Conservation (phyloP, 768 basidiomycete species). For the Phanerochaete carnosa region DNA sequence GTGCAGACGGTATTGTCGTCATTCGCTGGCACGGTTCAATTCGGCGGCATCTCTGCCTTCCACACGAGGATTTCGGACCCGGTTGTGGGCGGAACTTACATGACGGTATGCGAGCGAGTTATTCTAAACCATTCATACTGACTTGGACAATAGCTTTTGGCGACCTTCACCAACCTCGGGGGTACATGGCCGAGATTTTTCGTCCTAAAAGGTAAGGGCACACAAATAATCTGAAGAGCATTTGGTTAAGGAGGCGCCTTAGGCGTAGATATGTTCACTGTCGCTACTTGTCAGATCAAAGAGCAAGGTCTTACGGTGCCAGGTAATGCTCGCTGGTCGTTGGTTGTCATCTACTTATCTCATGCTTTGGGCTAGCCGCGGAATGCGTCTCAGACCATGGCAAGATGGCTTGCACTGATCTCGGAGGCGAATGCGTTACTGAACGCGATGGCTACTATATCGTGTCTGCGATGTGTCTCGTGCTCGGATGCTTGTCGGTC, state of each 20-base stretch:
- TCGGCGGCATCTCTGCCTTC: constrained; percentile 98
- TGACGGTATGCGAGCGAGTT: constrained; percentile 73
- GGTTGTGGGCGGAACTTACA: constrained; percentile 96
- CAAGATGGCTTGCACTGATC: constrained; percentile 68
- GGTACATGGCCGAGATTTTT: constrained; percentile 99
- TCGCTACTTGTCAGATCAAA: constrained; percentile 77
- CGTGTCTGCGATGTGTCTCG: constrained; percentile 75
- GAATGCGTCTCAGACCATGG: constrained; percentile 96
- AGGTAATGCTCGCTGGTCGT: constrained; percentile 37
- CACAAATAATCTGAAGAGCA: not conserved
- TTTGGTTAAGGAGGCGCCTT: constrained; percentile 13
- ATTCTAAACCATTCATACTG: not conserved
- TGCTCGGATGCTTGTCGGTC: constrained; percentile 71
- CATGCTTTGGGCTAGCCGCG: constrained; percentile 40
- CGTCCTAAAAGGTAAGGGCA: constrained; percentile 73
- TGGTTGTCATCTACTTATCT: not conserved
- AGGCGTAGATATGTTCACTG: constrained; percentile 88
- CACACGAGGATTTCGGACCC: constrained; percentile 97
- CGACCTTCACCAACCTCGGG: constrained; percentile 94
- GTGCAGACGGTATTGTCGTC: constrained; percentile 79
- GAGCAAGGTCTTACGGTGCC: constrained; percentile 51
- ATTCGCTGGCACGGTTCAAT: constrained; percentile 94
- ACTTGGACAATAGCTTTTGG: constrained; percentile 66
- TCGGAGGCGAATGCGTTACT: constrained; percentile 78
- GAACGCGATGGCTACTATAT: constrained; percentile 92